These are phyloP conservation scores for Cladosporium cucumerinum DNA, from an alignment of 2,329 filamentous ascomycete genomes.

Conservation along the genomic window DNA sequence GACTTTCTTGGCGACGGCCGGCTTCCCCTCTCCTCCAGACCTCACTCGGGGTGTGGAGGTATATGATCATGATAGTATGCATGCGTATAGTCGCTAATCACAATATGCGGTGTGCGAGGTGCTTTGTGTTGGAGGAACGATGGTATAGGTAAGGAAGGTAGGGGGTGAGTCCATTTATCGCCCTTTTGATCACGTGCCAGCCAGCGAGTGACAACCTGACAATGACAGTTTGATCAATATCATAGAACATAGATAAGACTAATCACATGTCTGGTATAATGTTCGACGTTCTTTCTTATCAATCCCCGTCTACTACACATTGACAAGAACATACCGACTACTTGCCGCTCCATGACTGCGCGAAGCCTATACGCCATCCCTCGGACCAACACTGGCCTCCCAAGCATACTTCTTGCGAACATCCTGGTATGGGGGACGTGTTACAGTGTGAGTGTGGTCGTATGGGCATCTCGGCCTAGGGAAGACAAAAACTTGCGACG, in stretches of 20 bases:
- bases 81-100: background rate
- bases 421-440: background rate
- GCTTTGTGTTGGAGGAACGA: background rate
- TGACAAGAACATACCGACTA: background rate
- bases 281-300: background rate
- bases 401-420: background rate
- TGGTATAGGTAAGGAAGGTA: background rate
- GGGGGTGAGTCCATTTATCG: background rate
- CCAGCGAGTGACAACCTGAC: background rate
- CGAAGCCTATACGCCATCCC: background rate
- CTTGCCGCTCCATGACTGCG: background rate
- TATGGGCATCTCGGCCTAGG: background rate
- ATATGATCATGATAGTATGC: background rate
- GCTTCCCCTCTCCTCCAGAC: constrained; percentile 6
- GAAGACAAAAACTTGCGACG: background rate
- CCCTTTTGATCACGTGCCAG: background rate
- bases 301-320: background rate
- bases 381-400: background rate
- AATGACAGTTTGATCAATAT: background rate
- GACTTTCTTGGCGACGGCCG: background rate
- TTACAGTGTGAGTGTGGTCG: background rate
- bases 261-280: background rate
- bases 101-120: background rate
- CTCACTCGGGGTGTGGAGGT: background rate
- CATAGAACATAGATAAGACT: background rate